Evolutionary conservation across 2,329 filamentous ascomycete species (phyloP), one percentile per base, ranked within the genome.

Genomic region (Periconia macrospinosa): DNA sequence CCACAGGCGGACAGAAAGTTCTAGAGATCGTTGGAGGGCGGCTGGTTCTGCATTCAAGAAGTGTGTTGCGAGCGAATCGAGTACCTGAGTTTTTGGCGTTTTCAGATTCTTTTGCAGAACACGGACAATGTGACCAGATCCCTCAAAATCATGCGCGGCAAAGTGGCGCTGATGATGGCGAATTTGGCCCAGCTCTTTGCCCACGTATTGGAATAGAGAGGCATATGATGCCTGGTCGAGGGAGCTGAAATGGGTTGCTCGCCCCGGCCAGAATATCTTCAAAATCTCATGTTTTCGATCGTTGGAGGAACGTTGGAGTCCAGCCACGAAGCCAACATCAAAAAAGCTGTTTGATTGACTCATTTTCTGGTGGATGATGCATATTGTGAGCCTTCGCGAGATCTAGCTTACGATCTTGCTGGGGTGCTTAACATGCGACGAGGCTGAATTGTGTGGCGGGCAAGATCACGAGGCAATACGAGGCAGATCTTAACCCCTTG

Each of bases 1-100:
- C 58, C 55, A 60, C 19, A 60, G 6, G 3, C 55, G 53, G 23
- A 56, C 44, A 1, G 50, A 47, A 7, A 60, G 47, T 44, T 58
- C 58, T 6, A 60, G 3, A 1, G 53, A 60, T 3, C 52, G 53
- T 11, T 45, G 48, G 14, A 60, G 48, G 8, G 55, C 27, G 15
- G 35, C 23, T 35, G 17, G 17, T 13, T 48, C 49, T 19, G 41
- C 23, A 33, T 52, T 55, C 14, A 50, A 35, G 42, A 41, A 52
- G 8, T 30, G 11, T 6, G 6, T 30, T 5, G 42, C 47, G 8
- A 45, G 18, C 17, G 15, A 30, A 14, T 37, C 44, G 23, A 50
- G 10, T 20, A 50, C 17, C 15, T 43, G 15, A 2, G 45, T 30
- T 17, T 41, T 37, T 6, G 17, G 47, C 13, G 42, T 42, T 19